These are phyloP conservation scores for Paracamarosporium sp. DNA, from an alignment of 2,329 filamentous ascomycete species.

Conservation along the genomic window DNA sequence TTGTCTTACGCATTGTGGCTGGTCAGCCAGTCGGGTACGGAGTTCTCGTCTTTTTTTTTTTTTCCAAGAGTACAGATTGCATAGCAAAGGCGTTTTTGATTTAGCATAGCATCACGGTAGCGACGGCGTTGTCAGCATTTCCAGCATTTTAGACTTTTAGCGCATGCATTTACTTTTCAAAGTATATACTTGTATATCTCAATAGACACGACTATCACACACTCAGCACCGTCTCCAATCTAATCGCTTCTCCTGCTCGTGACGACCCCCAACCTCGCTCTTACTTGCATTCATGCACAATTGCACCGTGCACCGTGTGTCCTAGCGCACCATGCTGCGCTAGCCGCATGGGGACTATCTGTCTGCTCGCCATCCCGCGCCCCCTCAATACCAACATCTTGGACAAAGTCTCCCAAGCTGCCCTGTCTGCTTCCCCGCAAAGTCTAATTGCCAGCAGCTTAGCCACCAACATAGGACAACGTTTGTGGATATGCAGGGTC, in stretches of 20 bases:
- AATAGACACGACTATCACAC: background rate
- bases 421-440: background rate
- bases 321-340: background rate
- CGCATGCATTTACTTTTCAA: background rate
- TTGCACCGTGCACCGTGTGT: background rate
- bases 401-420: too few species aligned
- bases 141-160: background rate
- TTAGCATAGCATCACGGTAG: background rate
- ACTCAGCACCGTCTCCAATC: too few species aligned
- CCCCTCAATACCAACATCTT: background rate
- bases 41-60: background rate
- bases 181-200: background rate
- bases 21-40: background rate
- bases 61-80: background rate
- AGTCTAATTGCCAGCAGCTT: background rate
- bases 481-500: background rate
- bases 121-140: background rate
- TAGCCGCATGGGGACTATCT: conserved; percentile 5
- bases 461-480: background rate
- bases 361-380: background rate
- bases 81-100: background rate
- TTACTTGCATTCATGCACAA: background rate
- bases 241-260: too few species aligned
- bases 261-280: too few species aligned
- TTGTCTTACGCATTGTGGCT: background rate